phyloP scores from a whole-genome alignment of 495 filamentous ascomycete species.

The Pyrenula aspistea region DNA sequence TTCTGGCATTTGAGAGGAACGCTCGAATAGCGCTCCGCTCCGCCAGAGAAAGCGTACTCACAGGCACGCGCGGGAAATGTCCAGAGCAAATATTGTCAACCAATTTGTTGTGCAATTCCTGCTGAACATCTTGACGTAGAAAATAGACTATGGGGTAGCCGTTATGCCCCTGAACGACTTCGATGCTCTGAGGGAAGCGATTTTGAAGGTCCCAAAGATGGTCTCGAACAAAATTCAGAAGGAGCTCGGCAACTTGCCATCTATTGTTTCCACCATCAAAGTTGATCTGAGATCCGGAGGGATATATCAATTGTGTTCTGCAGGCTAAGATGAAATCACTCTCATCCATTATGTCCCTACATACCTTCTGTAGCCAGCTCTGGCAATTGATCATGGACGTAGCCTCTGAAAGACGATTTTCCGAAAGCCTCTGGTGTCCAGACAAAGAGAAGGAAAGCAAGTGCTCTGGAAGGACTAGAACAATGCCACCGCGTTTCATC shows the following conservation, averaged over 20 bases:
- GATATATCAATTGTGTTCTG: slow-evolving; percentile 52
- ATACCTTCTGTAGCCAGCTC: slow-evolving; percentile 23
- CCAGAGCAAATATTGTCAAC: slow-evolving; percentile 5
- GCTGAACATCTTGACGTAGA: slow-evolving; percentile 3
- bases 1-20: not conserved
- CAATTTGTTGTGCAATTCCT: not conserved
- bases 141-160: slow-evolving; percentile 12
- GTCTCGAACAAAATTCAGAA: not conserved
- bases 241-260: not conserved
- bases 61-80: not conserved
- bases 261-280: not conserved
- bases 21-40: slow-evolving; percentile 1
- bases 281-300: not conserved
- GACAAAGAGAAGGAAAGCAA: slow-evolving; percentile 57
- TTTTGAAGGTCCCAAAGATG: not conserved
- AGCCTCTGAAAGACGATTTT: slow-evolving; percentile 19
- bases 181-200: not conserved
- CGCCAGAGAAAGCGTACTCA: too few species aligned
- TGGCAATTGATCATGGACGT: slow-evolving; percentile 9
- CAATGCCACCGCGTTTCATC: slow-evolving; percentile 30
- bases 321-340: slow-evolving; percentile 53
- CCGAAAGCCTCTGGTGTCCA: slow-evolving; percentile 39
- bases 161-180: not conserved
- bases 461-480: slow-evolving; percentile 57
- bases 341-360: slow-evolving; percentile 50